These are phyloP conservation scores for Ophiostoma australiae DNA, from an alignment of 2,329 filamentous ascomycete species.

Conservation along the genomic window DNA sequence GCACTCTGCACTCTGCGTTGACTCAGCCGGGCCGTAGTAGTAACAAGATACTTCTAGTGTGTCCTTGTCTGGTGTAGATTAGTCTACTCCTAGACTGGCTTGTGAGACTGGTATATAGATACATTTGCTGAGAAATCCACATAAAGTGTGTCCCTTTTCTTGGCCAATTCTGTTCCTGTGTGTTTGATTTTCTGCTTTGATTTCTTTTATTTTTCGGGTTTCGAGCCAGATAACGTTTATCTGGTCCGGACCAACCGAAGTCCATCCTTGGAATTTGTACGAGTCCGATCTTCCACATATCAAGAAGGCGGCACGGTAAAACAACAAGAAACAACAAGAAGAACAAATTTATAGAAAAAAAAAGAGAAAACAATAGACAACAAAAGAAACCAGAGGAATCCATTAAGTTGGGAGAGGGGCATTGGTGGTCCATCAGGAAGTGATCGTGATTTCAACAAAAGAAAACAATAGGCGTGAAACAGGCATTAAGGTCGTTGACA, in stretches of 20 bases:
- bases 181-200: constrained; percentile 2
- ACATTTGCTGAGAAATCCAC: constrained; percentile 11
- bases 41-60: constrained; percentile 2
- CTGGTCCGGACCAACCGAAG: not conserved
- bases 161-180: not conserved
- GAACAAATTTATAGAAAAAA: not conserved
- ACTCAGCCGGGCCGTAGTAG: not conserved
- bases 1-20: not conserved
- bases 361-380: not conserved
- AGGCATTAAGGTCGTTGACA: constrained; percentile 2
- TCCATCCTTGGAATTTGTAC: constrained; percentile 8
- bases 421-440: not conserved
- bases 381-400: not conserved
- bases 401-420: not conserved
- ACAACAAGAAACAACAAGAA: not conserved
- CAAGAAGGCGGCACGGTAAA: constrained; percentile 3
- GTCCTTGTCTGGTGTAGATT: not conserved
- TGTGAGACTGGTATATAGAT: not conserved
- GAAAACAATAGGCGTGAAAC: not conserved
- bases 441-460: not conserved
- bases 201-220: not conserved
- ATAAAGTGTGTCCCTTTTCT: constrained; percentile 1
- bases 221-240: not conserved
- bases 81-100: not conserved
- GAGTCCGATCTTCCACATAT: constrained; percentile 3